Evolutionary conservation across 2,329 filamentous ascomycete genomes (phyloP), one percentile per base, ranked within the genome.

Genomic region (Botrytis cinerea): DNA sequence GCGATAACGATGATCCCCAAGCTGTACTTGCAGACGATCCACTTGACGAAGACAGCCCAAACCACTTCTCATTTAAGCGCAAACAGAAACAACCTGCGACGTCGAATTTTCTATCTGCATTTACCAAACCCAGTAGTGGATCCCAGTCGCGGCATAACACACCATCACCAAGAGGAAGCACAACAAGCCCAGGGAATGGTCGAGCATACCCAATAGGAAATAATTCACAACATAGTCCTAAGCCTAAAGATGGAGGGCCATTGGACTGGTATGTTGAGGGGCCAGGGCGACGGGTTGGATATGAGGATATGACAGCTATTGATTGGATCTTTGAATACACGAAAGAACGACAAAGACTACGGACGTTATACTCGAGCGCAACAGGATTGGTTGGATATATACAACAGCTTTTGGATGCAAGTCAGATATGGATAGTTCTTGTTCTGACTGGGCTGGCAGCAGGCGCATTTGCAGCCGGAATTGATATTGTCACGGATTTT

Each of bases 271-370:
- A 97, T 81, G 87, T 92, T 66, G 95, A 98, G 82, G 94, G 94
- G 0, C 94, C 93, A 0, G 95, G 95, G 1, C 89, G 94, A 71
- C 90, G 96, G 80, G 95, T 98, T 54, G 95, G 93, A 72, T 99
- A 99, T 84, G 95, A 98, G 80, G 93, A 99, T 83, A 86, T 98
- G 81, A 98, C 95, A 25, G 95, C 96, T 74, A 99, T 99, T 81
- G 96, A 99, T 84, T 99, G 96, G 96, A 98, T 98, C 81, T 98
- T 97, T 79, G 96, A 99, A 83, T 97, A 98, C 81, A 96, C 93
- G 70, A 98, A 98, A 82, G 96, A 99, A 84, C 90, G 96, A 32
- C 94, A 97, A 82, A 90, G 96, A 38, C 84, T 97, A 79, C 89
- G 94, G n/a, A 88, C 92, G 45, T 85, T 99, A 32, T 88, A 90